Evolutionary conservation across 495 filamentous ascomycete genomes (phyloP), one percentile per base, ranked within the genome.

Genomic region (Penicillium arizonense): DNA sequence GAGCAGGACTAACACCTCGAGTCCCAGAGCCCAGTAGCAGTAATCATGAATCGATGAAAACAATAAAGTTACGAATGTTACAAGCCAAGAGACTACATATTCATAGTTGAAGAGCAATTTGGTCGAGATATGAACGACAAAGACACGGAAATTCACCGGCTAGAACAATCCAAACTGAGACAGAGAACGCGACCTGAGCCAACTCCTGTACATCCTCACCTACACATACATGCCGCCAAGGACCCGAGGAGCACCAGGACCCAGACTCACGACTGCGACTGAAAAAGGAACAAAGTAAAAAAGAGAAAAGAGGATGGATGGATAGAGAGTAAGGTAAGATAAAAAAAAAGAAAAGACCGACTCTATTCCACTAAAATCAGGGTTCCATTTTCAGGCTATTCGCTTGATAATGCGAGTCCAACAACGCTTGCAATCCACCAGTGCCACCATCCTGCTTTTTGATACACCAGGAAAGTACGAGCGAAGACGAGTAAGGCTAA

Each of bases 401-500:
- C 67, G 71, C 66, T 72, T 71, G 67, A 59, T 71, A 73, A 70
- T 71, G 70, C 69, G 67, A 69, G 71, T 76, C 69, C 71, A 70
- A 76, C 65, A 73, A 69, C 62, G 65, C 65, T 66, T 67, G 67
- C 67, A 55, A 69, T 72, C 63, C 71, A 74, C 71, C 66, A 63
- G 55, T 67, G 66, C 66, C 65, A 71, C 67, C 67, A 67, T 65
- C 65, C 66, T 64, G 65, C 71, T 67, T 76, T 77, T 77, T 77
- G 61, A 74, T 77, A 77, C 70, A 75, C 68, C 67, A 73, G 70
- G 62, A 70, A 71, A 75, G 68, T 72, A 76, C 69, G 71, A 75
- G 62, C 67, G 68, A 71, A 73, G 65, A 66, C 59, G 61, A 68
- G 65, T 59, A 67, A 64, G 36, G 51, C 46, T 38, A 56, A 61